Conservation (phyloP, 441 rosid genomes). For the Populus hybrid region DNA sequence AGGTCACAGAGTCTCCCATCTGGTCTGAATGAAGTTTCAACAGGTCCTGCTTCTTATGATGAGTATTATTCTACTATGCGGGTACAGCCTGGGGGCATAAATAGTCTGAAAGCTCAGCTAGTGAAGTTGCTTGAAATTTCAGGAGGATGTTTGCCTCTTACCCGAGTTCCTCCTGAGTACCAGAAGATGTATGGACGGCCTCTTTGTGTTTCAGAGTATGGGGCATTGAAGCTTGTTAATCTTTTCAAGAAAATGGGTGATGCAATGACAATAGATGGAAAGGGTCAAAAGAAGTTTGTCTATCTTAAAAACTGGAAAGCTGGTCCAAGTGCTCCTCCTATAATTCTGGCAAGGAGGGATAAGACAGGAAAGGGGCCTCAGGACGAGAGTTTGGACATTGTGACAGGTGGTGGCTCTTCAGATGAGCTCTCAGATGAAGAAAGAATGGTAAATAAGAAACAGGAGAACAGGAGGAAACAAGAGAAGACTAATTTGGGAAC, state of each 20-base stretch:
- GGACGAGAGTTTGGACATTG: conserved; percentile 31
- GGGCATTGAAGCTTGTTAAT: conserved; percentile 68
- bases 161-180: conserved; percentile 71
- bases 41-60: conserved; percentile 47
- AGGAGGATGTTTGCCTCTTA: conserved; percentile 77
- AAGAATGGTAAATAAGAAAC: conserved; percentile 42
- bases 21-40: conserved; percentile 44
- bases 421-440: conserved; percentile 77
- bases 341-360: conserved; percentile 47
- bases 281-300: conserved; percentile 66
- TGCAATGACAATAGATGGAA: conserved; percentile 62
- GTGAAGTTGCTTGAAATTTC: conserved; percentile 78
- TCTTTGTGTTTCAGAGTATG: conserved; percentile 75
- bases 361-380: conserved; percentile 49
- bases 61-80: conserved; percentile 62
- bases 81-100: conserved; percentile 91
- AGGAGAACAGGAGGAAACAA: conserved; percentile 35
- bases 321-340: conserved; percentile 43
- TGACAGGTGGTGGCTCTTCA: conserved; percentile 45
- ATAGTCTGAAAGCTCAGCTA: conserved; percentile 72
- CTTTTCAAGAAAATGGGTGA: conserved; percentile 86
- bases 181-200: conserved; percentile 75
- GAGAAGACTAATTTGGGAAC: conserved; percentile 21
- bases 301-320: conserved; percentile 64
- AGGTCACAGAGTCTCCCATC: conserved; percentile 61